Conservation (phyloP, 495 filamentous ascomycete species). For the Aspergillus kassunensis region DNA sequence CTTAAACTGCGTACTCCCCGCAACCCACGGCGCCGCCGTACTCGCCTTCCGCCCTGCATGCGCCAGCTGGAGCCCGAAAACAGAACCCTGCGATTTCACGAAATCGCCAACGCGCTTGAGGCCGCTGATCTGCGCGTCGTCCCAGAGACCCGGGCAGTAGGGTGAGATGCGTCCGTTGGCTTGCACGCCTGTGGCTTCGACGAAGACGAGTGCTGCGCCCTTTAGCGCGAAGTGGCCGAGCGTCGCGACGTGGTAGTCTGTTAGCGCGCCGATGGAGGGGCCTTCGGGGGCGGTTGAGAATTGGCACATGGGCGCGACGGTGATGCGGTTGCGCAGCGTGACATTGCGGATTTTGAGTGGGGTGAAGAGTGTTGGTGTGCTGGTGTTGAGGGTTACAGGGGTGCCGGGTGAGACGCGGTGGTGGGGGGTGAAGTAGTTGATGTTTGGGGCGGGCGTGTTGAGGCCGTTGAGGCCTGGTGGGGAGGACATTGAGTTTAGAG, state of each 20-base stretch:
- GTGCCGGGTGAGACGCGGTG: not conserved
- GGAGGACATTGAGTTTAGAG: too few relatives aligned
- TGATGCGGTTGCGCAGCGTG: conserved; percentile 3
- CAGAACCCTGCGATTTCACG: conserved; percentile 53
- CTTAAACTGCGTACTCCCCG: not conserved
- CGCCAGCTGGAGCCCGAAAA: conserved; percentile 57
- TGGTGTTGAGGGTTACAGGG: not conserved
- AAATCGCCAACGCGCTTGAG: conserved; percentile 44
- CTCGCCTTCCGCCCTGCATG: conserved; percentile 61
- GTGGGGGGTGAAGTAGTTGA: not conserved
- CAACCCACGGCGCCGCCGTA: conserved; percentile 51
- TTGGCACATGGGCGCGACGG: conserved; percentile 1
- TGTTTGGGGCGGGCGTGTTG: too few relatives aligned
- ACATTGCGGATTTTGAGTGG: not conserved
- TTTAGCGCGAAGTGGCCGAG: not conserved
- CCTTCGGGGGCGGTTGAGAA: not conserved
- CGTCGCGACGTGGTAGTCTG: not conserved
- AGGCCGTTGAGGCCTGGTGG: too few relatives aligned
- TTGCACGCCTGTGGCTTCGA: conserved; percentile 1
- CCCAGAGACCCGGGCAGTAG: not conserved
- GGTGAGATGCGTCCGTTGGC: not conserved
- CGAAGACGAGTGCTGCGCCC: not conserved
- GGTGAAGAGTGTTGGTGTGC: not conserved
- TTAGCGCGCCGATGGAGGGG: not conserved
- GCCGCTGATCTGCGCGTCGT: not conserved